Percentiles rank a stretch among this genome's conserved stretches.
phyloP scores from a whole-genome alignment of 495 filamentous ascomycete genomes.

The Usnea hakonensis region DNA sequence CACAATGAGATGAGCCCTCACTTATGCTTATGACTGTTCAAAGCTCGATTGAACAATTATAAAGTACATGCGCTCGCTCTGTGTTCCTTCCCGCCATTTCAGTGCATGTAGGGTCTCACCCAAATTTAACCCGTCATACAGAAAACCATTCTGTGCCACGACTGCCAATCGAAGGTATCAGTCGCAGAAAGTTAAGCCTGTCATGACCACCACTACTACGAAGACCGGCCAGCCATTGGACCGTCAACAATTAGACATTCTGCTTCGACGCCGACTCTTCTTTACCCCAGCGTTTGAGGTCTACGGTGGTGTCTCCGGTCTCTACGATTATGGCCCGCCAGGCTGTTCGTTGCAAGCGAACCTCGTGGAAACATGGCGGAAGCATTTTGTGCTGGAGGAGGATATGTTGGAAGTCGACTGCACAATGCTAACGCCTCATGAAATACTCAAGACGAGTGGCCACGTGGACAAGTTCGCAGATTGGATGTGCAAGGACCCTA shows the following conservation, averaged over 20 bases:
- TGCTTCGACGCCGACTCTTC: slow-evolving; percentile 83
- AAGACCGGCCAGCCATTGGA: slow-evolving; percentile 86
- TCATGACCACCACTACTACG: slow-evolving; percentile 62
- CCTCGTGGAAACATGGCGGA: slow-evolving; percentile 86
- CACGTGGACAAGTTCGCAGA: slow-evolving; percentile 98
- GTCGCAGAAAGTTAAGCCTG: slow-evolving; percentile 21
- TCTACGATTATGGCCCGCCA: slow-evolving; percentile 80
- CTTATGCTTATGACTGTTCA: not conserved
- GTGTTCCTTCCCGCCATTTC: slow-evolving; percentile 19
- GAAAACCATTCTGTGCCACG: slow-evolving; percentile 24
- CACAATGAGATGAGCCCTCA: not conserved
- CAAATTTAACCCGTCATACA: not conserved
- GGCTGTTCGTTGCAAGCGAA: slow-evolving; percentile 75
- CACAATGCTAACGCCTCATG: slow-evolving; percentile 75
- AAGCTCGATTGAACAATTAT: not conserved
- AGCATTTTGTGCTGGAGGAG: slow-evolving; percentile 84
- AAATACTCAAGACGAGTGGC: slow-evolving; percentile 90
- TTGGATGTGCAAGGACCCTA: slow-evolving; percentile 99
- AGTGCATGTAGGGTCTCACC: not conserved
- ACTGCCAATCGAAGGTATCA: slow-evolving; percentile 24
- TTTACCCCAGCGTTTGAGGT: slow-evolving; percentile 94
- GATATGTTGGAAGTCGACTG: slow-evolving; percentile 89
- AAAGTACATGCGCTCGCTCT: slow-evolving; percentile 28
- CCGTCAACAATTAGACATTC: slow-evolving; percentile 65
- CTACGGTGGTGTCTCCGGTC: slow-evolving; percentile 78